Conservation (phyloP, 2,329 filamentous ascomycete species). For the Chalara sp. region DNA sequence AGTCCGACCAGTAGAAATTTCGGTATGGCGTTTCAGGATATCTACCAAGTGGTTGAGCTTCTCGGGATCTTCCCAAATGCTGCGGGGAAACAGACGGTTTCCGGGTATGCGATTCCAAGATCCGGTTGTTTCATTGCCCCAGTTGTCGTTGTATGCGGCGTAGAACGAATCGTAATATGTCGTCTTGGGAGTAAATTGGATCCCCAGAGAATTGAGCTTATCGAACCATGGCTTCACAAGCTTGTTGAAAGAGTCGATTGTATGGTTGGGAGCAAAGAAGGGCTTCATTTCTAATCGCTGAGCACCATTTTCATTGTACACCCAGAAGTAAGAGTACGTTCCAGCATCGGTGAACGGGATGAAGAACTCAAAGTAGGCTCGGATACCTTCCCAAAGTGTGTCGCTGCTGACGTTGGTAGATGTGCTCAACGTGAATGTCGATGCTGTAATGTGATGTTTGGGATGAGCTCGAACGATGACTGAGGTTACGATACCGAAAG, state of each 20-base stretch:
- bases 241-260: conserved; percentile 18
- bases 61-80: no score
- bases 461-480: conserved; percentile 47
- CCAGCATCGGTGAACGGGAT: conserved; percentile 30
- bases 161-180: no score
- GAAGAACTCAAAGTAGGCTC: conserved; percentile 41
- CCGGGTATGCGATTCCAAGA: no score
- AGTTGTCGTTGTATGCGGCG: no score
- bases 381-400: conserved; percentile 44
- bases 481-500: conserved; percentile 54
- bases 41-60: no score
- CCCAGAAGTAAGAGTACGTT: conserved; percentile 23
- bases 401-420: conserved; percentile 37
- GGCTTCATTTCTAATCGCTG: conserved; percentile 16
- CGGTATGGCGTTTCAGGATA: no score
- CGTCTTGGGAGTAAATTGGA: conserved; percentile 10
- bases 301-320: conserved; percentile 25
- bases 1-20: no score
- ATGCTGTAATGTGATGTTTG: conserved; percentile 27
- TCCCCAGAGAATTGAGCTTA: conserved; percentile 24
- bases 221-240: conserved; percentile 32
- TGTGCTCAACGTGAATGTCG: conserved; percentile 39
- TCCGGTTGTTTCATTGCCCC: no score
- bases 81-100: no score
- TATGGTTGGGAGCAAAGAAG: conserved; percentile 25